Evolutionary conservation across 495 filamentous ascomycete species (phyloP).

Genomic region (Aspergillus cristatus): DNA sequence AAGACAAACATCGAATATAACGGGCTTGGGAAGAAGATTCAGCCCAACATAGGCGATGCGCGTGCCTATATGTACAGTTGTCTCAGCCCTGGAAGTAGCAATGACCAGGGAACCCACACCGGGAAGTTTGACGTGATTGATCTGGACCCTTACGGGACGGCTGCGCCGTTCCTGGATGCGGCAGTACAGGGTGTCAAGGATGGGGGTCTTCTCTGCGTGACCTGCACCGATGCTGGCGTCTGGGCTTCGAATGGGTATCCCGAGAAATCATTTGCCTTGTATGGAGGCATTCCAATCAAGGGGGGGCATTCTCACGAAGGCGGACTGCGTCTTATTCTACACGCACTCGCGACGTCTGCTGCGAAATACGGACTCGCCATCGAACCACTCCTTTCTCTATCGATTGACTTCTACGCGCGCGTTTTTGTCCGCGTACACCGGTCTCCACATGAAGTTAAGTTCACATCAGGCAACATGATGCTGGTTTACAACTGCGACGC

Average conservation of each 20-base stretch:
- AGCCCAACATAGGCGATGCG: slow-evolving; percentile 67
- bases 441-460: slow-evolving; percentile 78
- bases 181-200: slow-evolving; percentile 77
- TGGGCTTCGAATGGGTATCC: slow-evolving; percentile 89
- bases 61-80: slow-evolving; percentile 79
- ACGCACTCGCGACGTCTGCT: slow-evolving; percentile 67
- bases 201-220: slow-evolving; percentile 86
- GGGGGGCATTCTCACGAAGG: slow-evolving; percentile 79
- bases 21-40: slow-evolving; percentile 57
- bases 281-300: slow-evolving; percentile 81
- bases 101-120: slow-evolving; percentile 2
- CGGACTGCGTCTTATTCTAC: slow-evolving; percentile 75
- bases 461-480: slow-evolving; percentile 83
- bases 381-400: slow-evolving; percentile 84
- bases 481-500: slow-evolving; percentile 80
- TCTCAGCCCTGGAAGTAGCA: slow-evolving; percentile 16
- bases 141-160: slow-evolving; percentile 91
- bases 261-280: slow-evolving; percentile 85
- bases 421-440: slow-evolving; percentile 77
- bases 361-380: slow-evolving; percentile 82
- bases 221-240: slow-evolving; percentile 89
- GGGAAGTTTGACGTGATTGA: slow-evolving; percentile 83
- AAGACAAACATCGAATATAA: slow-evolving; percentile 79
- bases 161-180: slow-evolving; percentile 82
- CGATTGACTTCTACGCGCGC: slow-evolving; percentile 91